phyloP scores from a whole-genome alignment of 768 basidiomycete species.

The Leucosporidium scottii region DNA sequence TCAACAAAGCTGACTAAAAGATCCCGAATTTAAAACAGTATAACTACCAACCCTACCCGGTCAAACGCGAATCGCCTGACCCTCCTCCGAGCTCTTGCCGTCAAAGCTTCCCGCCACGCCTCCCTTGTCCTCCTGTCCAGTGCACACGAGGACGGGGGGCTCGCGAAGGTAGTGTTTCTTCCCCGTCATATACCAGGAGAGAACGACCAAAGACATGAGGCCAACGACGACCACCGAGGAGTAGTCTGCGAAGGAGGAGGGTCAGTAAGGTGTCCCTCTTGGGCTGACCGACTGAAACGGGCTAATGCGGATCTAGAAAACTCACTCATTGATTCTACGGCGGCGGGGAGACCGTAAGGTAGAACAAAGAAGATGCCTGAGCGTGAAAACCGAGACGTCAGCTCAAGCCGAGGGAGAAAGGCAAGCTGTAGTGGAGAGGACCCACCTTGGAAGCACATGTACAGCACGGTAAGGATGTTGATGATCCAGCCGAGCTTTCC shows the following conservation, averaged over 20 bases:
- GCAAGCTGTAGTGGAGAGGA: background rate
- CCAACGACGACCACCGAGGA: background rate
- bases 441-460: background rate
- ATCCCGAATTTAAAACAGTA: too few species aligned
- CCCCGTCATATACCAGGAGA: background rate
- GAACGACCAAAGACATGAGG: background rate
- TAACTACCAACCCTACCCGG: too few species aligned
- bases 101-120: too few species aligned
- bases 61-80: too few species aligned
- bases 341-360: background rate
- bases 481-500: background rate
- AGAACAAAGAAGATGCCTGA: background rate
- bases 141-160: too few species aligned
- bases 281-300: too few species aligned
- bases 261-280: too few species aligned
- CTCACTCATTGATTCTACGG: background rate
- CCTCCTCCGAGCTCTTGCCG: too few species aligned
- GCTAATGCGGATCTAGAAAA: too few species aligned
- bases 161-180: background rate
- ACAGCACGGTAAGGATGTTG: background rate
- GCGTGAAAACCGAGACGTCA: background rate
- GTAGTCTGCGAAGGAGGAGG: background rate
- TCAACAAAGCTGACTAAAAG: too few species aligned
- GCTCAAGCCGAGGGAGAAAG: background rate
- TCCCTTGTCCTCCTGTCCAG: too few species aligned